Percentiles rank a stretch among this genome's conserved stretches.
These are phyloP conservation scores for Podospora comata DNA, from an alignment of 495 filamentous ascomycete species.

Conservation along the genomic window DNA sequence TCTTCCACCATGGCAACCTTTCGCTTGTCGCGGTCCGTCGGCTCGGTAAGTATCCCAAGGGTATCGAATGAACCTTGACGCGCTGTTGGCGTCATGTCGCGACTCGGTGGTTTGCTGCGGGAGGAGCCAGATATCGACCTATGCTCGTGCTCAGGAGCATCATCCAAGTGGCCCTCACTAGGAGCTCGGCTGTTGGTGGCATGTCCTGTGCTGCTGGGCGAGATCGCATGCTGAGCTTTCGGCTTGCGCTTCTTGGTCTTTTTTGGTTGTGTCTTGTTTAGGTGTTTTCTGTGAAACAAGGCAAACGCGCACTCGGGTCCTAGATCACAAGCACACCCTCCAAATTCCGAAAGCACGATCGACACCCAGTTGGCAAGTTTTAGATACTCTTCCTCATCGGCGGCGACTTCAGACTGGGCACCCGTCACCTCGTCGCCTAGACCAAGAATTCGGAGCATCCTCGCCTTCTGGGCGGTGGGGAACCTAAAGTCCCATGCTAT, in stretches of 20 bases:
- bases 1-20: constrained; percentile 85
- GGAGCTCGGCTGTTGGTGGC: constrained; percentile 75
- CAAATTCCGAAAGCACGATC: constrained; percentile 76
- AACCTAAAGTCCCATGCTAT: constrained; percentile 56
- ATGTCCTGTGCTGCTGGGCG: constrained; percentile 65
- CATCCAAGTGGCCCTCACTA: constrained; percentile 64
- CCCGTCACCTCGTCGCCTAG: constrained; percentile 45
- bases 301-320: constrained; percentile 64
- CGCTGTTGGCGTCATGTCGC: constrained; percentile 71
- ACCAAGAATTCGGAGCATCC: constrained; percentile 49
- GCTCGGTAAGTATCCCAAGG: constrained; percentile 54
- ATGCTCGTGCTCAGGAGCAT: constrained; percentile 54
- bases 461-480: constrained; percentile 40
- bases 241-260: constrained; percentile 61
- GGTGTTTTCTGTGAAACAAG: constrained; percentile 67
- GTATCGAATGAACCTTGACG: constrained; percentile 52
- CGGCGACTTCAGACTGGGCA: constrained; percentile 34
- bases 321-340: constrained; percentile 78
- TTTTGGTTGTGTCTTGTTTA: constrained; percentile 46
- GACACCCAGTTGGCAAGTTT: constrained; percentile 56
- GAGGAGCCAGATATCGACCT: constrained; percentile 72
- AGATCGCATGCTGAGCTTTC: constrained; percentile 52
- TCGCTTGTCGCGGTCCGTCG: constrained; percentile 81
- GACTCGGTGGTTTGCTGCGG: constrained; percentile 72
- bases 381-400: constrained; percentile 52